Evolutionary conservation across 2,329 filamentous ascomycete species (phyloP).

Genomic region (Eutypa lata): DNA sequence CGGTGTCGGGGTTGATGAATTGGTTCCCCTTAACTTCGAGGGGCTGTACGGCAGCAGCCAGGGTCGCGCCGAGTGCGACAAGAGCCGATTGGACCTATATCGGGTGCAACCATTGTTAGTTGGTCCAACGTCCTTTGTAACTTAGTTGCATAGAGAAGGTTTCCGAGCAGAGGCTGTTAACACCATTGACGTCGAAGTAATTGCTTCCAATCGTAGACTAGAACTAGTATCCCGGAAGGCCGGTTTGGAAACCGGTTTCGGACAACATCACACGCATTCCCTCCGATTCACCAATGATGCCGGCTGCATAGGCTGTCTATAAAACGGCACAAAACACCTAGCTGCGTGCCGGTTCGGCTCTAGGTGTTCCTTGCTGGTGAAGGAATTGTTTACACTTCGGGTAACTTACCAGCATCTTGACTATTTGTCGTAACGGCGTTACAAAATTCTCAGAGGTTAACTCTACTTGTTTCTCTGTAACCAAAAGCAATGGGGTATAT

Average conservation of each 20-base stretch:
- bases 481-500: not conserved
- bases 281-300: too few relatives aligned
- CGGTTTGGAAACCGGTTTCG: too few relatives aligned
- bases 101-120: conserved; percentile 3
- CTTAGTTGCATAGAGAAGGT: not conserved
- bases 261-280: too few relatives aligned
- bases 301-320: too few relatives aligned
- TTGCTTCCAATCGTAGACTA: too few relatives aligned
- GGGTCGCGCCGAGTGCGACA: conserved; percentile 50
- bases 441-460: not conserved
- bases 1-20: conserved; percentile 58
- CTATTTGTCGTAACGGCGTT: not conserved
- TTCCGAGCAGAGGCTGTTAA: too few relatives aligned
- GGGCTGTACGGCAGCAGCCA: conserved; percentile 54
- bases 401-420: not conserved
- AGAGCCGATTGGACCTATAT: conserved; percentile 42
- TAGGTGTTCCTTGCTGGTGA: too few relatives aligned
- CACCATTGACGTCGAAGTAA: too few relatives aligned
- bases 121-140: not conserved
- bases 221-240: too few relatives aligned
- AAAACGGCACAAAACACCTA: not conserved
- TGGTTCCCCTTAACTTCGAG: conserved; percentile 55
- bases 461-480: not conserved
- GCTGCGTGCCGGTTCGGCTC: not conserved
- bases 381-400: not conserved